Conservation (phyloP, 2,329 filamentous ascomycete genomes). For the Trichoderma sp. region DNA sequence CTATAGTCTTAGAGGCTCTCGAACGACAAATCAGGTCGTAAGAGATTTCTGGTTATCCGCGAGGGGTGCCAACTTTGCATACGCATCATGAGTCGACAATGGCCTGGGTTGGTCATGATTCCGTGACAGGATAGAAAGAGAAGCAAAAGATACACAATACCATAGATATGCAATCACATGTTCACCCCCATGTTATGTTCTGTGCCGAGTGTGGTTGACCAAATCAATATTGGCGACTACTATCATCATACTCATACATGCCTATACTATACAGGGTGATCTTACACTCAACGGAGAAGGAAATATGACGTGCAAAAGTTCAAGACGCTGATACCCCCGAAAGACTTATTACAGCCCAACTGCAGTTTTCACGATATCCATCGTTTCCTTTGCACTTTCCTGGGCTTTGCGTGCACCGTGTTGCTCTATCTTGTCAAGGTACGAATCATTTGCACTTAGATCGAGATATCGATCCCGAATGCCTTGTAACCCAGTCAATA, state of each 20-base stretch:
- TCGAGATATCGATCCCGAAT: conserved; percentile 57
- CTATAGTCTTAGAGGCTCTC: conserved; percentile 59
- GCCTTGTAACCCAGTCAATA: conserved; percentile 52
- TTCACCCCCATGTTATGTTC: neutral
- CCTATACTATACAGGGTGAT: neutral
- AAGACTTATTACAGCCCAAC: conserved; percentile 45
- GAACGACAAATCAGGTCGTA: conserved; percentile 64
- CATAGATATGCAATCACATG: neutral
- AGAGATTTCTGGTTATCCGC: conserved; percentile 72
- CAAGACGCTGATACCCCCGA: neutral
- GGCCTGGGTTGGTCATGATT: no score
- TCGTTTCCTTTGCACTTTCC: conserved; percentile 57
- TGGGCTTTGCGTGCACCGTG: conserved; percentile 62
- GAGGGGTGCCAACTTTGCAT: conserved; percentile 60
- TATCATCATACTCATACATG: neutral
- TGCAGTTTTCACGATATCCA: conserved; percentile 51
- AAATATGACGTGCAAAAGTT: neutral
- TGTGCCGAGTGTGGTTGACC: neutral
- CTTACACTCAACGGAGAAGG: neutral
- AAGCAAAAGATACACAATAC: neutral
- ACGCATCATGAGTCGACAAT: conserved; percentile 48
- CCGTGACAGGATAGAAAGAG: neutral
- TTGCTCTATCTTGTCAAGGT: conserved; percentile 56
- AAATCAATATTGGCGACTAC: neutral
- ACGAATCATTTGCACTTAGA: conserved; percentile 46